Conservation (phyloP, 176 grass and related monocot species). For the Aechmea fasciata region DNA sequence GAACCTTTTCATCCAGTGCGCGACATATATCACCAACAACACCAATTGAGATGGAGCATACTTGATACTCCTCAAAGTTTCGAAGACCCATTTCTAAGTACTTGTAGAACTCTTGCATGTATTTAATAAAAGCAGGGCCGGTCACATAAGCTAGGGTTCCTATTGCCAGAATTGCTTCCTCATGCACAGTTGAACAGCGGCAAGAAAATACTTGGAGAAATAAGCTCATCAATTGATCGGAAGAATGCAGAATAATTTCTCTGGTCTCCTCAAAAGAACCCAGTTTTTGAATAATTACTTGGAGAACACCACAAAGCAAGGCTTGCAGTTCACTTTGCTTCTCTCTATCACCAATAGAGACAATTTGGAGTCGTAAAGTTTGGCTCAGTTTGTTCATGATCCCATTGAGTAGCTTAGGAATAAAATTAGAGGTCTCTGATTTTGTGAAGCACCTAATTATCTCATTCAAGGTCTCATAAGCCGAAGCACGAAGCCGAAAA, state of each 20-base stretch:
- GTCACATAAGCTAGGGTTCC: slow-evolving; percentile 83
- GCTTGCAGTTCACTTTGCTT: slow-evolving; percentile 77
- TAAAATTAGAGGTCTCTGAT: slow-evolving; percentile 47
- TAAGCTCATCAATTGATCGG: slow-evolving; percentile 80
- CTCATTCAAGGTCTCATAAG: slow-evolving; percentile 86
- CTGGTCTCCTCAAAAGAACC: slow-evolving; percentile 61
- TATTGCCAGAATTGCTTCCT: slow-evolving; percentile 88
- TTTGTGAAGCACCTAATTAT: slow-evolving; percentile 69
- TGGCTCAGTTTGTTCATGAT: slow-evolving; percentile 78
- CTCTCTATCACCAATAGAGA: slow-evolving; percentile 74
- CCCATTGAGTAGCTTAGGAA: slow-evolving; percentile 66
- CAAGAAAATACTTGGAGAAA: slow-evolving; percentile 81
- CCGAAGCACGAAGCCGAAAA: slow-evolving; percentile 57
- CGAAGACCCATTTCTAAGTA: slow-evolving; percentile 90
- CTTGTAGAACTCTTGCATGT: slow-evolving; percentile 82
- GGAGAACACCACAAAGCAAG: slow-evolving; percentile 68
- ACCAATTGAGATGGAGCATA: slow-evolving; percentile 77
- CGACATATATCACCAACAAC: slow-evolving; percentile 81
- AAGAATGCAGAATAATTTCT: slow-evolving; percentile 67
- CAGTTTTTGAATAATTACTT: slow-evolving; percentile 85
- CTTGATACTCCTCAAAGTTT: slow-evolving; percentile 90
- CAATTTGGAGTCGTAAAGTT: slow-evolving; percentile 54
- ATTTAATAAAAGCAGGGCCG: slow-evolving; percentile 62
- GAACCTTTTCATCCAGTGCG: slow-evolving; percentile 75
- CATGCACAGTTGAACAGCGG: slow-evolving; percentile 69